These are phyloP conservation scores for Tylopilus sp. DNA, from an alignment of 768 basidiomycete genomes.

Conservation along the genomic window DNA sequence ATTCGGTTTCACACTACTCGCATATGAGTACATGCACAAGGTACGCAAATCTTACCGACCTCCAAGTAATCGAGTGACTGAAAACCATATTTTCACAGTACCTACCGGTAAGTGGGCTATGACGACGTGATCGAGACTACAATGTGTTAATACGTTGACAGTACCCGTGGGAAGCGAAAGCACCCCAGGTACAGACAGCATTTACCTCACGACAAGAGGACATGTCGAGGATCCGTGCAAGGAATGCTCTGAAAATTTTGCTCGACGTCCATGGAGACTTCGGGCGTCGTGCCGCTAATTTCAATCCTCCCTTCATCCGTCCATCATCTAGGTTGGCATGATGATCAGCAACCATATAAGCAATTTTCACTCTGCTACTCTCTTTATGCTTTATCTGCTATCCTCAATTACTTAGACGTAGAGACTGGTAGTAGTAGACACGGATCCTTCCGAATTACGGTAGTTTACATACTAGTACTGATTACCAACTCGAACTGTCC, in stretches of 20 bases:
- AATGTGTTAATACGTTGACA: conserved; percentile 26
- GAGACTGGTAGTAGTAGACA: conserved; percentile 10
- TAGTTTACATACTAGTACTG: conserved; percentile 3
- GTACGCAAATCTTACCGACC: conserved; percentile 32
- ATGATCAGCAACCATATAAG: conserved; percentile 2
- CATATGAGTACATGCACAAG: conserved; percentile 70
- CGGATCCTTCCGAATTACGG: not conserved
- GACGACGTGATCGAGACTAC: not conserved
- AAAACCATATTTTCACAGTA: conserved; percentile 20
- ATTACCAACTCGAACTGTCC: too few relatives aligned
- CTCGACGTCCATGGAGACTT: conserved; percentile 91
- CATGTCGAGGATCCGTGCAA: conserved; percentile 82
- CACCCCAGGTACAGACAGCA: conserved; percentile 63
- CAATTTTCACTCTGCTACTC: not conserved
- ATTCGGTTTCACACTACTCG: conserved; percentile 91
- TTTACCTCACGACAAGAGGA: conserved; percentile 75
- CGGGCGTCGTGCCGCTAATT: conserved; percentile 52
- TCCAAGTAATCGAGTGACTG: not conserved
- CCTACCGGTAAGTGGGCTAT: conserved; percentile 27
- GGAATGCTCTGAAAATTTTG: conserved; percentile 92
- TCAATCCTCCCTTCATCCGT: conserved; percentile 24
- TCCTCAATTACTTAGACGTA: conserved; percentile 16
- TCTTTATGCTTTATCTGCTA: conserved; percentile 15
- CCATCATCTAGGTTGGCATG: conserved; percentile 19
- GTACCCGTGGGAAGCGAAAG: conserved; percentile 81